Evolutionary conservation across 495 filamentous ascomycete species (phyloP), one percentile per base, ranked within the genome.

Genomic region (Penicilliopsis zonata): DNA sequence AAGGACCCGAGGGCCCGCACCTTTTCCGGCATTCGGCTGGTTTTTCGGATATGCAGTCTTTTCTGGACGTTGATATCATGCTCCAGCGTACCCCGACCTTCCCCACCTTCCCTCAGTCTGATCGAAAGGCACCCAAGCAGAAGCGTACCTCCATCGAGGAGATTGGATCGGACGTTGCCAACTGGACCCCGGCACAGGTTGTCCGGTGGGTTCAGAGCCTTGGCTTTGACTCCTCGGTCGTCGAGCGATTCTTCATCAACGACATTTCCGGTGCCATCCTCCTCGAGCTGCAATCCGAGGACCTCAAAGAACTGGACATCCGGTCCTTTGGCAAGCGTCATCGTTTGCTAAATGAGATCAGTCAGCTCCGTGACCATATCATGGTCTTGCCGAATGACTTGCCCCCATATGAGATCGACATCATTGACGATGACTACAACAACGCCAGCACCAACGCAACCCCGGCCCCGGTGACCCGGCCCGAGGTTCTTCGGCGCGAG

Each of bases 281-380:
- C 1, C 72, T 88, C 15, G 78, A 81, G 10, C 61, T 98, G n/a
- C 80, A 93, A 46, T 73, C 82, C 42, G 83, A 94, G 20, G 86
- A 95, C 47, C 65, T 98, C n/a, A 86, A 86, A 46, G 90, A 98
- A 57, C 75, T 95, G 4, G 80, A 80, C 13, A 92, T 98, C 37
- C 58, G 68, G n/a, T 95, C 90, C 0, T 95, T 95, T 55, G 90
- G 90, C 10, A 85, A 88, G 41, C 74, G 90, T 13, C 85, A 85
- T 32, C 72, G 70, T 38, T 46, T 98, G 0, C 94, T 92, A 86
- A 74, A 74, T 41, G 78, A 81, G 38, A 93, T 96, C 35, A 28
- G 23, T 0, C 30, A 38, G 5, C 35, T 43, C 14, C 40, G 28
- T 10, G 23, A 28, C 27, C 32, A 16, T 16, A 18, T 16, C 15